Percentiles rank a stretch among this genome's conserved stretches.
These are phyloP conservation scores for Pulicaria dysenterica DNA, from an alignment of 129 eudicot species.

Conservation along the genomic window DNA sequence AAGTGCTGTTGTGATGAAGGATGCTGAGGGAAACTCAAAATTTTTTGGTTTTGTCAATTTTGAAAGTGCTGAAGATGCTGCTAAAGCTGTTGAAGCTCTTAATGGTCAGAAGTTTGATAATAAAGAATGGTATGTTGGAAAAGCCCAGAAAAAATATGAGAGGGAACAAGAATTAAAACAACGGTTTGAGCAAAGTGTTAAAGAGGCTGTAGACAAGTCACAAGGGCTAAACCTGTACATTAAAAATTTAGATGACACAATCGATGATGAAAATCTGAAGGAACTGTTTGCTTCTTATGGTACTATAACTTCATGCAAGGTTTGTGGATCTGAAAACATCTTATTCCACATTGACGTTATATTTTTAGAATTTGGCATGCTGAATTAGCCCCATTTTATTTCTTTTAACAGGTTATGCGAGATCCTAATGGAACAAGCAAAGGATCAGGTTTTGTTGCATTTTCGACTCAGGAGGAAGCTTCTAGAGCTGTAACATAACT, in stretches of 20 bases:
- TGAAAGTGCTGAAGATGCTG: slow-evolving; percentile 80
- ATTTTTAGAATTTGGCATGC: not conserved
- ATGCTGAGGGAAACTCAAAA: slow-evolving; percentile 71
- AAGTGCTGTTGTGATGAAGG: slow-evolving; percentile 75
- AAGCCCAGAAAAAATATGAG: slow-evolving; percentile 69
- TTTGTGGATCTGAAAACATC: slow-evolving; percentile 25
- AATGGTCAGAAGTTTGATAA: slow-evolving; percentile 72
- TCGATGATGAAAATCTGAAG: slow-evolving; percentile 65
- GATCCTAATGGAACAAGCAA: slow-evolving; percentile 67
- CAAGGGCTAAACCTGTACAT: slow-evolving; percentile 69
- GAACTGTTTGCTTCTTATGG: slow-evolving; percentile 67
- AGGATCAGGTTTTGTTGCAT: slow-evolving; percentile 89
- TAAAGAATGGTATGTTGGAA: slow-evolving; percentile 59
- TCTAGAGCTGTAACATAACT: slow-evolving; percentile 58
- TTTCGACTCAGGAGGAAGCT: slow-evolving; percentile 77
- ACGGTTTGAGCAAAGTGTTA: slow-evolving; percentile 64
- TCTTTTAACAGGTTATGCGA: slow-evolving; percentile 62
- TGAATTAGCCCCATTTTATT: not conserved
- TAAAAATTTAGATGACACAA: slow-evolving; percentile 72
- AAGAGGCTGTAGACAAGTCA: slow-evolving; percentile 66
- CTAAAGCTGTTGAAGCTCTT: slow-evolving; percentile 66
- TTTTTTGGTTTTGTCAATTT: slow-evolving; percentile 85
- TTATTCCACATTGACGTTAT: not conserved
- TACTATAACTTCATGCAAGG: slow-evolving; percentile 79
- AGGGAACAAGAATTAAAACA: slow-evolving; percentile 69